Evolutionary conservation across 2,329 filamentous ascomycete species (phyloP), one percentile per base, ranked within the genome.

Genomic region (Clarireedia homoeocarpa): DNA sequence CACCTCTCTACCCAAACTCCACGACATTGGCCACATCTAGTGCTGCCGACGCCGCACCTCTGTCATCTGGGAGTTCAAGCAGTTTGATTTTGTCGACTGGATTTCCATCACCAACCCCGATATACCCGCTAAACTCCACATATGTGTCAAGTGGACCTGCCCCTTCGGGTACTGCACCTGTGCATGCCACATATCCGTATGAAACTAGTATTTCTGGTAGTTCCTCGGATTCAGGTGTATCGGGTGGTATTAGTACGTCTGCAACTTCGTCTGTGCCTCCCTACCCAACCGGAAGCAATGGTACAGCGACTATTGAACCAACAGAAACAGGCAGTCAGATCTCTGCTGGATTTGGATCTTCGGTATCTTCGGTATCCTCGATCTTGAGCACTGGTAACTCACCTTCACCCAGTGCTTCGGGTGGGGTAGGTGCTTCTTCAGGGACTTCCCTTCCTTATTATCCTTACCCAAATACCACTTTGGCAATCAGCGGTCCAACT

Each of bases 271-370:
- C 58, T 39, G n/a, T 49, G n/a, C 53, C 26, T 27, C 53, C 57
- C 12, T 61, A 56, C n/a, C 57, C 59, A 24, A 51, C 45, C 17
- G 51, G 51, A 5, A 61, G 61, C 20, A 58, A 52, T 6, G 49
- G 52, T n/a, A 50, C 39, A 12, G 30, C 34, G 4, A 34, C 40
- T 12, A n/a, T 9, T 36, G 48, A 51, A 24, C 57, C 59, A 20
- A 56, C 55, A 10, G 59, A 45, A 9, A 59, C 52, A 47, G 50
- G 49, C 15, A 47, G 30, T 24, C 17, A 17, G 9, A 26, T 30
- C 17, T 17, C 40, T 34, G 27, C 30, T 24, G 51, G 24, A 15
- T 50, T 40, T 47, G 12, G 48, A 9, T 17, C 15, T 20, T 20
- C 20, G 20, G 20, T 20, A 48, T 7, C 48, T n/a, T 20, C 20